Evolutionary conservation across 2,329 filamentous ascomycete genomes (phyloP).

Genomic region (Xylariaceae sp.): DNA sequence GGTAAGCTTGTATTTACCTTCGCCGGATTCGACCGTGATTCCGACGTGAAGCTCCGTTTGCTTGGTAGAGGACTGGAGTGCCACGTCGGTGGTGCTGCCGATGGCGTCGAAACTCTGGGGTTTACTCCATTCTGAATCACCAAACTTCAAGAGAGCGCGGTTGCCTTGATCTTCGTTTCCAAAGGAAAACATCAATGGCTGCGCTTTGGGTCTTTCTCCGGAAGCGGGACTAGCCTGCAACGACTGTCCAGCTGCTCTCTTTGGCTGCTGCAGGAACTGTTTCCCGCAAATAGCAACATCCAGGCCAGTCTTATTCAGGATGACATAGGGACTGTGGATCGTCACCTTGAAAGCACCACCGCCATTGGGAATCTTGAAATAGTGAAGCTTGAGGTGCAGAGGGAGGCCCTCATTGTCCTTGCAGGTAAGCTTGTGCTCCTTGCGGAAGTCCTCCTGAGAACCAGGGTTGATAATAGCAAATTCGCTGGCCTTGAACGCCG

Average conservation of each 20-base stretch:
- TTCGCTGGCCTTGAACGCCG: conserved; percentile 87
- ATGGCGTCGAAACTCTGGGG: conserved; percentile 97
- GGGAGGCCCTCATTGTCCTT: conserved; percentile 80
- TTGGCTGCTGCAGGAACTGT: conserved; percentile 77
- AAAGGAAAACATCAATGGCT: conserved; percentile 96
- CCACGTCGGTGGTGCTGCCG: conserved; percentile 83
- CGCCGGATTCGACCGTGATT: conserved; percentile 80
- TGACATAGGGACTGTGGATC: conserved; percentile 88
- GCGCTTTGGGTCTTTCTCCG: conserved; percentile 61
- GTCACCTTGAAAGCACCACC: conserved; percentile 95
- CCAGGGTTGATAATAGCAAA: conserved; percentile 96
- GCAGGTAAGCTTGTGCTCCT: conserved; percentile 71
- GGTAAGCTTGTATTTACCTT: conserved; percentile 96
- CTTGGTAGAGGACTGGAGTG: conserved; percentile 66
- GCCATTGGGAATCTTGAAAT: conserved; percentile 82
- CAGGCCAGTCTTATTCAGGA: conserved; percentile 91
- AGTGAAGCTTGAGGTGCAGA: conserved; percentile 80
- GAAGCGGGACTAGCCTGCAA: conserved; percentile 47
- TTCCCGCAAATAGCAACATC: conserved; percentile 85
- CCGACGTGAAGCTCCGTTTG: conserved; percentile 84
- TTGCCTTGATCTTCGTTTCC: conserved; percentile 85
- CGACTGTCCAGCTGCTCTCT: conserved; percentile 75
- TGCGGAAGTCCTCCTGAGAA: conserved; percentile 78
- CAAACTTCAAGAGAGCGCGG: conserved; percentile 78
- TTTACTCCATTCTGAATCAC: conserved; percentile 92